Evolutionary conservation across 1,284 basidiomycete species (phyloP).

Genomic region (Sanghuangporus sanghuang): DNA sequence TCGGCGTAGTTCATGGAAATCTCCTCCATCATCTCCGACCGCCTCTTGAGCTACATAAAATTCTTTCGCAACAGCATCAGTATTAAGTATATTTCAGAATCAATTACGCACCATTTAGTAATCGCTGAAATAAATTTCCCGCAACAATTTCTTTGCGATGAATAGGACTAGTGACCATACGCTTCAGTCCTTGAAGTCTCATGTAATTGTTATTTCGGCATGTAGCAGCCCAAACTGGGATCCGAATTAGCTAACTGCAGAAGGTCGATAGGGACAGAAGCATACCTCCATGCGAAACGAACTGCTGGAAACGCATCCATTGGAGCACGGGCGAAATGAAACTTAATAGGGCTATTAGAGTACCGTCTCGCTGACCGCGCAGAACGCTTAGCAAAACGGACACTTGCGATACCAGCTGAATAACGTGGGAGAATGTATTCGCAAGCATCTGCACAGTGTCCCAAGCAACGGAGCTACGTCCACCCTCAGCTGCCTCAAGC

Average conservation of each 20-base stretch:
- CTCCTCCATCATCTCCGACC: constrained; percentile 48
- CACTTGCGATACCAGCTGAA: constrained; percentile 58
- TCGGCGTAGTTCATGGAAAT: constrained; percentile 45
- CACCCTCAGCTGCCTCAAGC: constrained; percentile 48
- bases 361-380: constrained; percentile 57
- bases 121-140: constrained; percentile 51
- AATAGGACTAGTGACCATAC: constrained; percentile 40
- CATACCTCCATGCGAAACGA: constrained; percentile 30
- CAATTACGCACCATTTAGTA: constrained; percentile 27
- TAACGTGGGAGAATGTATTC: constrained; percentile 38
- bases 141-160: constrained; percentile 75
- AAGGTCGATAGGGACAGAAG: neutral
- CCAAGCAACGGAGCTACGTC: constrained; percentile 53
- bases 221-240: constrained; percentile 68
- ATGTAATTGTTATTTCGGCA: constrained; percentile 60
- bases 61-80: constrained; percentile 30
- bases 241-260: neutral
- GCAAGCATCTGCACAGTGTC: constrained; percentile 44
- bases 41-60: constrained; percentile 35
- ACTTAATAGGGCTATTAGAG: constrained; percentile 51
- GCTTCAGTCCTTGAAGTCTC: constrained; percentile 59
- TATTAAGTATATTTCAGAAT: neutral
- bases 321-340: constrained; percentile 44
- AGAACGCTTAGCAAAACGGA: constrained; percentile 61
- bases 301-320: constrained; percentile 27